These are phyloP conservation scores for Aspergillus novofumigatus DNA, from an alignment of 2,329 filamentous ascomycete genomes.

Conservation along the genomic window DNA sequence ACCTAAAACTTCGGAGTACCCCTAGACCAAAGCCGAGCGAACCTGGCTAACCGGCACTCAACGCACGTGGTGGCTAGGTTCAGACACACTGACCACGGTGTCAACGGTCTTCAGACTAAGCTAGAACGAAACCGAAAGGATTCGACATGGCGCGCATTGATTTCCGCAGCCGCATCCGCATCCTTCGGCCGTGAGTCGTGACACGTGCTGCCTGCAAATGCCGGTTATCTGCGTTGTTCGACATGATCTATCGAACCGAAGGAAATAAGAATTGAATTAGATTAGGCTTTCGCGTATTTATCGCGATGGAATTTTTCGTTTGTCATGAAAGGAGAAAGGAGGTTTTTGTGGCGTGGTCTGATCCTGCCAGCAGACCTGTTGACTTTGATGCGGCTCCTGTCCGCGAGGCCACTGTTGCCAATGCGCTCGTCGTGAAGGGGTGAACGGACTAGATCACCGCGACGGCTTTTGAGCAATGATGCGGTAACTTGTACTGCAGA, in stretches of 20 bases:
- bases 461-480: constrained; percentile 49
- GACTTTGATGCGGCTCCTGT: not conserved
- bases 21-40: not conserved
- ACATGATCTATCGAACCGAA: too few species aligned
- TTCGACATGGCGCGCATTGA: not conserved
- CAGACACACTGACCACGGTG: not conserved
- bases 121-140: too few species aligned
- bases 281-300: not conserved
- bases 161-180: too few species aligned
- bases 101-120: not conserved
- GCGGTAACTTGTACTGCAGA: constrained; percentile 51
- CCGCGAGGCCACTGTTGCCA: not conserved
- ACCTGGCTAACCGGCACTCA: not conserved
- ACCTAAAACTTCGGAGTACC: not conserved
- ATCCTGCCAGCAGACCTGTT: constrained; percentile 1
- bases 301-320: not conserved
- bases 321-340: not conserved
- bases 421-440: too few species aligned
- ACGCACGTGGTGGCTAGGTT: not conserved
- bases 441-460: constrained; percentile 3
- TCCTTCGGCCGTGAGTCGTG: too few species aligned
- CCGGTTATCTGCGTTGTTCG: too few species aligned
- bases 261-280: not conserved
- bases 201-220: too few species aligned
- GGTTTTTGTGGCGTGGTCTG: not conserved